Evolutionary conservation across 2,329 filamentous ascomycete species (phyloP), one percentile per base, ranked within the genome.

Genomic region (Reticulascus tulasneorum): DNA sequence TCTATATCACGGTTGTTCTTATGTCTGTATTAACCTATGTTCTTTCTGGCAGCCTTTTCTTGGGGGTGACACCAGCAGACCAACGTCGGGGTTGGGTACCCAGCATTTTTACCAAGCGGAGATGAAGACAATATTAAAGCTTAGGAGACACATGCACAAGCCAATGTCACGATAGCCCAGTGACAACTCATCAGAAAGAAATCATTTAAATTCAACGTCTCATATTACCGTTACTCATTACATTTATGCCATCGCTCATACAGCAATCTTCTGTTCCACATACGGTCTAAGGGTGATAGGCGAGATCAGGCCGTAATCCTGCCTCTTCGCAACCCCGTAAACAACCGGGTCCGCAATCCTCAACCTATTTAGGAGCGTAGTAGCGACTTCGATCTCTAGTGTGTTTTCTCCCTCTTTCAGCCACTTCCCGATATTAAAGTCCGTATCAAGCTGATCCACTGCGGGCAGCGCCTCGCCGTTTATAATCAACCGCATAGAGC

Each of bases 321-420:
- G 37, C 15, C 32, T 23, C n/a, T 9, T 16, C 13, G 27, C 27
- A 7, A 17, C 13, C 9, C 12, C 33, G 23, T 40, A 35, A 5
- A 40, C 32, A 16, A 16, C 33, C 7, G 32, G 26, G 25, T 40
- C 24, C 13, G 24, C 32, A 11, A 31, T 22, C 9, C 37, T 23
- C 19, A 40, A n/a, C 22, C 27, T 29, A 26, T 47, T 47, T 25
- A 44, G 34, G 15, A 47, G 40, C 16, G 42, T 37, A 12, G 40
- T 44, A 12, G 40, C 26, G 10, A 38, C 40, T 22, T 44, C 40
- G 28, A 47, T 38, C 7, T 17, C 22, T 13, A 47, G 21, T 6
- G 17, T 17, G 27, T 43, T 41, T 20, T 33, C 25, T 5, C 42
- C 31, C 17, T 35, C 28, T 10, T 31, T 11, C 8, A 45, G 29